Evolutionary conservation across 1,284 basidiomycete species (phyloP).

Genomic region (Cerioporus squamosus): DNA sequence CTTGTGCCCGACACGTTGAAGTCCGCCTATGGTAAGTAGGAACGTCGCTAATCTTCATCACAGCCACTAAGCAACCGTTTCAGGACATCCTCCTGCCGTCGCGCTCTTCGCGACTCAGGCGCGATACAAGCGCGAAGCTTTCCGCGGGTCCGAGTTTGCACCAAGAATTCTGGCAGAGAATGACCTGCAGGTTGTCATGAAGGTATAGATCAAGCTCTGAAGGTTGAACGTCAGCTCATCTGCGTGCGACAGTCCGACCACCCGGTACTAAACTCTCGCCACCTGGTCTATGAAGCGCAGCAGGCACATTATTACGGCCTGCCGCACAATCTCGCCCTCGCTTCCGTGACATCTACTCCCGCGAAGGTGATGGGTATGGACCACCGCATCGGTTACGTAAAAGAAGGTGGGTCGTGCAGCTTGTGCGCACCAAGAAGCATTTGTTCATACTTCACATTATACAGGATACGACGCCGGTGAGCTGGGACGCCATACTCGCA

Average conservation of each 20-base stretch:
- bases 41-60: slow-evolving; percentile 70
- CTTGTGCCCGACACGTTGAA: slow-evolving; percentile 85
- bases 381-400: slow-evolving; percentile 81
- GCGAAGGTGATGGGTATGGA: slow-evolving; percentile 79
- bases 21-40: slow-evolving; percentile 52
- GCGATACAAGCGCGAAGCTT: slow-evolving; percentile 86
- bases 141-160: slow-evolving; percentile 85
- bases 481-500: neutral
- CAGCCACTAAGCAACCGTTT: slow-evolving; percentile 5
- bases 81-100: slow-evolving; percentile 62
- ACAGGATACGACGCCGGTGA: slow-evolving; percentile 53
- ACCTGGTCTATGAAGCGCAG: slow-evolving; percentile 84
- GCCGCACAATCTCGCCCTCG: slow-evolving; percentile 61
- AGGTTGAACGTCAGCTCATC: neutral
- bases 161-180: slow-evolving; percentile 79
- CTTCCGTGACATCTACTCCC: slow-evolving; percentile 79
- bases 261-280: slow-evolving; percentile 77
- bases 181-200: slow-evolving; percentile 79
- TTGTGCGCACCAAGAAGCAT: neutral
- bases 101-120: slow-evolving; percentile 70
- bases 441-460: neutral
- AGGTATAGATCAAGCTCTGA: slow-evolving; percentile 45
- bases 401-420: slow-evolving; percentile 51
- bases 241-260: slow-evolving; percentile 62
- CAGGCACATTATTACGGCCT: slow-evolving; percentile 85